Evolutionary conservation across 495 filamentous ascomycete genomes (phyloP).

Genomic region (Cudoniella acicularis): DNA sequence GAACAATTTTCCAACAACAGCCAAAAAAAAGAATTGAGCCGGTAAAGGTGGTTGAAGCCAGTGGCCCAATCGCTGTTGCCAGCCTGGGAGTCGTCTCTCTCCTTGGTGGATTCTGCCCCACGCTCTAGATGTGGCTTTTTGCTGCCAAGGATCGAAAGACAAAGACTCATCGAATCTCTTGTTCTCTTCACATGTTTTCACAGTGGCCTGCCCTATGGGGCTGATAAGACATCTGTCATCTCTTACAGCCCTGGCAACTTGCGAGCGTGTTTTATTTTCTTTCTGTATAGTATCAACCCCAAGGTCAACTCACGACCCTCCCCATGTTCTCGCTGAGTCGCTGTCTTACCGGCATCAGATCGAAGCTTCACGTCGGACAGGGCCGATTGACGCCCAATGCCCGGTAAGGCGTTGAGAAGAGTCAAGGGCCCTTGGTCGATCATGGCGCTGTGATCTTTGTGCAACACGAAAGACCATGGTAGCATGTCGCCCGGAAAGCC

Average conservation of each 20-base stretch:
- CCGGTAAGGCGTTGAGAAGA: no score
- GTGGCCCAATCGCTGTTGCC: conserved; percentile 40
- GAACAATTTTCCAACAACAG: background rate
- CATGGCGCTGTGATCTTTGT: background rate
- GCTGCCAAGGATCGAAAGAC: background rate
- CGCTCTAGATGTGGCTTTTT: background rate
- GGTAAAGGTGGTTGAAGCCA: background rate
- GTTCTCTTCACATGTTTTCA: background rate
- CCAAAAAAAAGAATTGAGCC: background rate
- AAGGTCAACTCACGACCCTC: background rate
- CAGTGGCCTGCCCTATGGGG: background rate
- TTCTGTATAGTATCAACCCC: background rate
- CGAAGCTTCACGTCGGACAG: no score
- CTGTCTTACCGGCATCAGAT: no score
- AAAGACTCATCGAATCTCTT: background rate
- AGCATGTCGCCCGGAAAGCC: background rate
- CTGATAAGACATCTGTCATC: background rate
- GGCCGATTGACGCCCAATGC: no score
- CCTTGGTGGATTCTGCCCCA: background rate
- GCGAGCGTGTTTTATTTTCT: background rate
- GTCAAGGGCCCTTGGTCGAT: background rate
- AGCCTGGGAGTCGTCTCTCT: conserved; percentile 56
- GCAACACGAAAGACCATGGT: background rate
- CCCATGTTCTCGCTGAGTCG: no score
- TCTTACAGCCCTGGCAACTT: no score